phyloP scores from a whole-genome alignment of 768 basidiomycete genomes.

The Tricholoma furcatifolium region DNA sequence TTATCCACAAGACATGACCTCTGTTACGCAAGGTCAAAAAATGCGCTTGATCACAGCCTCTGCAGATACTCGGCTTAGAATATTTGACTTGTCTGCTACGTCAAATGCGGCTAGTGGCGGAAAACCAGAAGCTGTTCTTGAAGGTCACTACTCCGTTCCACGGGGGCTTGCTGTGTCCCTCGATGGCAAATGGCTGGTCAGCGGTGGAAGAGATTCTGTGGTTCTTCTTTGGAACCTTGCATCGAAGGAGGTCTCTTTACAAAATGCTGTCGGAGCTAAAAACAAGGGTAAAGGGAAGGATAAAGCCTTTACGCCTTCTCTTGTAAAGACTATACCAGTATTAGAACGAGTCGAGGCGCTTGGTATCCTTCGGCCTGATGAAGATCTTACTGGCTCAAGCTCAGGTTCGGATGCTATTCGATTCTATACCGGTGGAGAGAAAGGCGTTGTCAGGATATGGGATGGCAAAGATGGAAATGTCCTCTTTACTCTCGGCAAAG shows the following conservation, averaged over 20 bases:
- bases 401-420: conserved; percentile 42
- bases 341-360: conserved; percentile 88
- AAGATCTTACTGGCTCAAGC: conserved; percentile 44
- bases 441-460: conserved; percentile 85
- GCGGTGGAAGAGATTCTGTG: conserved; percentile 91
- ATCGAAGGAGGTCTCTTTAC: conserved; percentile 24
- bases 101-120: conserved; percentile 54
- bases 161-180: conserved; percentile 81
- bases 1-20: conserved; percentile 63
- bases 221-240: conserved; percentile 90
- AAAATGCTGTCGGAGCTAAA: conserved; percentile 36
- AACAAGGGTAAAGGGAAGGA: conserved; percentile 52
- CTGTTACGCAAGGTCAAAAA: conserved; percentile 41
- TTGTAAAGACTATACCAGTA: conserved; percentile 78
- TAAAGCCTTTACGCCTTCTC: conserved; percentile 47
- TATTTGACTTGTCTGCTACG: conserved; percentile 82
- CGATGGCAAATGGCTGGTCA: conserved; percentile 89
- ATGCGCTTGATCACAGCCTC: conserved; percentile 90
- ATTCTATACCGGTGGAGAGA: conserved; percentile 91
- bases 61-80: conserved; percentile 87
- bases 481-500: conserved; percentile 56
- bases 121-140: conserved; percentile 78
- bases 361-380: conserved; percentile 60
- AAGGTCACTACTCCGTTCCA: conserved; percentile 95
- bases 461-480: conserved; percentile 67